phyloP scores from a whole-genome alignment of 2,329 filamentous ascomycete species.

The Xylaria multiplex region DNA sequence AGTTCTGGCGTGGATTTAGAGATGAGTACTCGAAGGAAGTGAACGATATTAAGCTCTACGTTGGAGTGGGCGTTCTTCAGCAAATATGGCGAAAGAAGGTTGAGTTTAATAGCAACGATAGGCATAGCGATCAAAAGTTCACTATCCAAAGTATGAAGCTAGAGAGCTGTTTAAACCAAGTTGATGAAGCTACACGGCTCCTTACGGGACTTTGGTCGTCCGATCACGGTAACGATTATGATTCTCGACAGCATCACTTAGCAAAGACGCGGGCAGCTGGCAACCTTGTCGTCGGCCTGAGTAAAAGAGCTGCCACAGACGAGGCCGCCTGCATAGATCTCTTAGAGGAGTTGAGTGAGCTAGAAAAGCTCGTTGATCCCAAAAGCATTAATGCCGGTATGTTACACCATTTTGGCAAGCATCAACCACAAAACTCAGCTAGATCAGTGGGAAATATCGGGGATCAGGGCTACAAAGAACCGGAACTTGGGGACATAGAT shows the following conservation, averaged over 20 bases:
- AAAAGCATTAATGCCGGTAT: slow-evolving; percentile 31
- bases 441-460: background rate
- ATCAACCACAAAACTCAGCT: slow-evolving; percentile 7
- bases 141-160: slow-evolving; percentile 43
- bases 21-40: slow-evolving; percentile 43
- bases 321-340: slow-evolving; percentile 44
- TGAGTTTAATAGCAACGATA: slow-evolving; percentile 35
- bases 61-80: slow-evolving; percentile 37
- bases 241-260: slow-evolving; percentile 41
- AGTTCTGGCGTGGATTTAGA: slow-evolving; percentile 41
- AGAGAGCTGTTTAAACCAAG: slow-evolving; percentile 41
- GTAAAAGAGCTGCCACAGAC: slow-evolving; percentile 36
- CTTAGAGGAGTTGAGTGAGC: slow-evolving; percentile 41
- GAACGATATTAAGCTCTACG: slow-evolving; percentile 41
- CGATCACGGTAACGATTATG: slow-evolving; percentile 29
- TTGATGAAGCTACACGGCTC: slow-evolving; percentile 39
- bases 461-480: background rate
- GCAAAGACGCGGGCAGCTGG: slow-evolving; percentile 41
- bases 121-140: slow-evolving; percentile 35
- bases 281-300: slow-evolving; percentile 38
- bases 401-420: slow-evolving; percentile 37
- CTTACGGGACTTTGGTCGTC: slow-evolving; percentile 26
- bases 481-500: slow-evolving; percentile 3
- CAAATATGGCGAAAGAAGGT: slow-evolving; percentile 47
- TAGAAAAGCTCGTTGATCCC: slow-evolving; percentile 43